Evolutionary conservation across 2,329 filamentous ascomycete genomes (phyloP).

Genomic region (Ascochyta rabiei): DNA sequence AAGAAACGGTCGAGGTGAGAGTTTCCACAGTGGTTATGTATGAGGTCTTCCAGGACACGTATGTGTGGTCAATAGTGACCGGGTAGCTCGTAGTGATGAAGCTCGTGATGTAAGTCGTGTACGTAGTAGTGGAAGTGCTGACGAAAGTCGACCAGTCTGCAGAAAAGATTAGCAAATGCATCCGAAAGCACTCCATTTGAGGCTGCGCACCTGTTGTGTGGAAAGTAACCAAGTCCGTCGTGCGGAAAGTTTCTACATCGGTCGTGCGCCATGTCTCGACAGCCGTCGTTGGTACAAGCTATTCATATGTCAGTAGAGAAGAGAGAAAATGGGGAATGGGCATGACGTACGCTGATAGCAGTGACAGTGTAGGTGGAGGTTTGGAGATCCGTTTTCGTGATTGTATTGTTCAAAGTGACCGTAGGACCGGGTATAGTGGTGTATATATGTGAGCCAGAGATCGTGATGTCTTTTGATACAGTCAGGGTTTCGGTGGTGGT

Average conservation of each 20-base stretch:
- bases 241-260: constrained; percentile 16
- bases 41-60: constrained; percentile 17
- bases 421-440: constrained; percentile 8
- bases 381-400: constrained; percentile 2
- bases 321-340: not conserved
- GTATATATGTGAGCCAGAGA: constrained; percentile 6
- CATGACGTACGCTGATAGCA: constrained; percentile 21
- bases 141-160: constrained; percentile 20
- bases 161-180: not conserved
- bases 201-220: constrained; percentile 11
- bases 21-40: constrained; percentile 7
- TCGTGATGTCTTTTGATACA: constrained; percentile 17
- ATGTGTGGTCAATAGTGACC: constrained; percentile 17
- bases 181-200: not conserved
- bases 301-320: not conserved
- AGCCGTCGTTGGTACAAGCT: constrained; percentile 26
- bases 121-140: constrained; percentile 20
- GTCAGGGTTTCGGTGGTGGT: constrained; percentile 17
- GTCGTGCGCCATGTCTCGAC: constrained; percentile 19
- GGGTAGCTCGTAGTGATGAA: constrained; percentile 26
- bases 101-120: constrained; percentile 22
- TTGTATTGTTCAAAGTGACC: constrained; percentile 4
- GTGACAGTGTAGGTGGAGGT: constrained; percentile 24
- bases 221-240: constrained; percentile 14
- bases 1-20: constrained; percentile 13